Base-by-base conservation (phyloP, 768 basidiomycete species). In the Suillus spraguei region DNA sequence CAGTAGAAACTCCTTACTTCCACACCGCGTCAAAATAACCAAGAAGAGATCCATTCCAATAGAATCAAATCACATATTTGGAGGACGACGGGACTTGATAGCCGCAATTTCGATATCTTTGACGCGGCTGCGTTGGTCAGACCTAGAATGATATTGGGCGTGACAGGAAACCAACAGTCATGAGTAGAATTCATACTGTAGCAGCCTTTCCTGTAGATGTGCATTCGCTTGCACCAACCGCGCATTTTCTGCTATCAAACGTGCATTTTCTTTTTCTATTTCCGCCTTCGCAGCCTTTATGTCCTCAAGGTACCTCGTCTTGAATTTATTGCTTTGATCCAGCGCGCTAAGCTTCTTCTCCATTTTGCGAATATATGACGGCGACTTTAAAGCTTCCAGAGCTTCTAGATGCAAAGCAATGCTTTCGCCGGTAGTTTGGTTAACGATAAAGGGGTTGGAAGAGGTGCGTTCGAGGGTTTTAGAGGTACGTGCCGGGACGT, bases 281-380 rank as follows among this genome's bases (percentile, higher is more conserved):
- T 64, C 53, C 2, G 20, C 36, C 17, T 61, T 61, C 24, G 35
- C 67, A 7, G 47, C 54, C 28, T n/a, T 36, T 41, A 73, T 10
- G 13, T n/a, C n/a, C 5, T 44, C 60, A 2, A 74, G 69, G 0
- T 24, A 50, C 33, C 49, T 68, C 38, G 69, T 69, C 64, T 81
- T 82, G 5, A 69, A 70, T 4, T 69, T 68, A 16, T 75, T 76
- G 32, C 76, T 74, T 50, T 77, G 74, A 50, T 75, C 75, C 54
- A 78, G 70, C 24, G 81, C 79, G 10, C 66, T 66, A 11, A 72
- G 64, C 61, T 77, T 77, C 42, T 78, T 73, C 64, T 84, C 81
- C 42, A 83, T 73, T 60, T 73, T 76, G 39, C 64, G 64, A 47
- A 83, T 70, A 56, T 79, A 76, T 10, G 71, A 68, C 47, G 65